Base-by-base conservation (phyloP, 2,329 filamentous ascomycete genomes). In the Colletotrichum incanum region DNA sequence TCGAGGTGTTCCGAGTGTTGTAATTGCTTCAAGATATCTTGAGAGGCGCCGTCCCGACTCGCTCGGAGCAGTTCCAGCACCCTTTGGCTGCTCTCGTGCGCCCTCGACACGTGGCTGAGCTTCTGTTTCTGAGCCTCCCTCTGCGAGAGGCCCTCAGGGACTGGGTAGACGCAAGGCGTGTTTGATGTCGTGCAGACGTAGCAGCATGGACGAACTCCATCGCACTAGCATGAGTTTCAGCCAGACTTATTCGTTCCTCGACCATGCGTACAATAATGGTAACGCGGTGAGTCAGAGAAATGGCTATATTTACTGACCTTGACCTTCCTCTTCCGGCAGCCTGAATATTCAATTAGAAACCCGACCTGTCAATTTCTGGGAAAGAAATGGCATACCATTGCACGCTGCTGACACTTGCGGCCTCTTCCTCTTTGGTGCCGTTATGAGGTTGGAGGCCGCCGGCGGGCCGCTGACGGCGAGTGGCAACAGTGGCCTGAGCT, bases 111-210 rank as follows among this genome's bases (percentile, higher is more conserved):
- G 45, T 47, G 11, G 34, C 14, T 70, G 5, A 70, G 45, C 45
- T 65, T 65, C 45, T 59, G 52, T 18, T 65, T 70, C 28, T 65
- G 61, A 4, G 67, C 67, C 54, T 70, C 20, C 3, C 28, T 58
- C 54, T 28, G 52, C 2, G 67, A 70, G n/a, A 70, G 54, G 7
- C 67, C 67, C 43, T 70, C 67, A 4, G 67, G 67, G 1, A 70
- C 67, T 18, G 61, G 67, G 14, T 70, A 70, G n/a, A 47, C 60
- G 45, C 67, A 70, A 20, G 54, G 52, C 7, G 2, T 34, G 12
- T 65, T 60, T 5, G 67, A 20, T 0, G 3, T 2, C 20, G 28
- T n/a, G 31, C 67, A 70, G 8, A 8, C 9, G 54, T 61, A 26
- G 31, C 67, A 70, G 18, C 26, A 60, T 11, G 67, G 67, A 31